Evolutionary conservation across 257 asterid species (phyloP).

Genomic region (Apocynum venetum): DNA sequence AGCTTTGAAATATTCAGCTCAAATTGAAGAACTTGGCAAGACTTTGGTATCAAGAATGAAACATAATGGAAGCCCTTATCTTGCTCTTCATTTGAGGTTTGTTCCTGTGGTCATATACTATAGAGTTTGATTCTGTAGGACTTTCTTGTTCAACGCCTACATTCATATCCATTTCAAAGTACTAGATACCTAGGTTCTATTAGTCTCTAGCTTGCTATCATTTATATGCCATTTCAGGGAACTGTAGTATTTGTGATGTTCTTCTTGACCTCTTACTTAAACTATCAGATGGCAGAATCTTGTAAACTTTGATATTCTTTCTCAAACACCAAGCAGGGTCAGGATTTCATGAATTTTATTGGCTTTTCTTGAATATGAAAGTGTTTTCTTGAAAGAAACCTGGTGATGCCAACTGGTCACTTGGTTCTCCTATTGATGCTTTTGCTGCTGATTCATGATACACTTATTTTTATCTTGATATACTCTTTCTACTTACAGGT

Average conservation of each 20-base stretch:
- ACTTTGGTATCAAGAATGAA: slow-evolving; percentile 73
- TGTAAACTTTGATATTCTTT: neutral
- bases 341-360: neutral
- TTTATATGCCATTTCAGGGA: neutral
- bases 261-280: neutral
- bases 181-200: neutral
- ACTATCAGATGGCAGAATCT: neutral
- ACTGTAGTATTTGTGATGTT: neutral
- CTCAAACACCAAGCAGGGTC: neutral
- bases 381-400: neutral
- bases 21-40: slow-evolving; percentile 69
- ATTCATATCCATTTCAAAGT: neutral
- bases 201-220: neutral
- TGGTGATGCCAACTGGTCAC: neutral
- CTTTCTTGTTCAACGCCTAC: neutral
- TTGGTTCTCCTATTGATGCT: neutral
- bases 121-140: slow-evolving; percentile 1
- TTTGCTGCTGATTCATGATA: neutral
- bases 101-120: slow-evolving; percentile 10
- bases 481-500: slow-evolving; percentile 41
- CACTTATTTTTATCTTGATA: neutral
- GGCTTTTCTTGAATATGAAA: neutral
- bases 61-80: slow-evolving; percentile 59
- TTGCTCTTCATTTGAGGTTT: slow-evolving; percentile 95
- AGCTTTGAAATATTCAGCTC: slow-evolving; percentile 77